Evolutionary conservation across 192 early-diverging fungal species (phyloP).

Genomic region (Jimgerdemannia flammicorona): DNA sequence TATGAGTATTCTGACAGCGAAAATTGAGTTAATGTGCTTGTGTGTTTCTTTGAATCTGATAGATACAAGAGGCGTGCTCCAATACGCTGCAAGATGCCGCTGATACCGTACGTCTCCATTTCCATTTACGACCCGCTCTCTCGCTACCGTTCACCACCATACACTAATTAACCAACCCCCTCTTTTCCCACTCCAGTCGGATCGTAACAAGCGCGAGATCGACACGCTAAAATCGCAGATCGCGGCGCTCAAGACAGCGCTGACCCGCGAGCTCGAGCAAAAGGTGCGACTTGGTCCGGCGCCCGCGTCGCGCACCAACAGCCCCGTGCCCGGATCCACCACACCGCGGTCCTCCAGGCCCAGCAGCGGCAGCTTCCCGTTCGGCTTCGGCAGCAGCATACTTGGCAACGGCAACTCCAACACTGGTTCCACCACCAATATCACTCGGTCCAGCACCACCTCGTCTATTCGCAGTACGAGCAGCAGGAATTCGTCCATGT

Average conservation of each 20-base stretch:
- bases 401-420: not conserved
- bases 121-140: not conserved
- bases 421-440: not conserved
- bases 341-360: conserved; percentile 5
- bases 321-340: not conserved
- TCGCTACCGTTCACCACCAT: not conserved
- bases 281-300: not conserved
- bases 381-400: conserved; percentile 3
- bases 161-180: not conserved
- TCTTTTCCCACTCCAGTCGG: not conserved
- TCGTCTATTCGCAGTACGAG: not conserved
- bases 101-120: not conserved
- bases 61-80: not conserved
- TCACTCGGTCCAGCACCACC: not conserved
- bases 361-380: conserved; percentile 1
- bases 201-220: not conserved
- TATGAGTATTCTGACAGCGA: too few species aligned
- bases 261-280: not conserved
- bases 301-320: not conserved
- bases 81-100: not conserved
- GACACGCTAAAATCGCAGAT: not conserved
- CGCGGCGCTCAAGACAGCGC: not conserved
- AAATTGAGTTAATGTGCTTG: too few species aligned
- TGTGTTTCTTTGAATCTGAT: not conserved
- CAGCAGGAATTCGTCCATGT: not conserved